Evolutionary conservation across 2,329 filamentous ascomycete species (phyloP).

Genomic region (Coniella lustricola): DNA sequence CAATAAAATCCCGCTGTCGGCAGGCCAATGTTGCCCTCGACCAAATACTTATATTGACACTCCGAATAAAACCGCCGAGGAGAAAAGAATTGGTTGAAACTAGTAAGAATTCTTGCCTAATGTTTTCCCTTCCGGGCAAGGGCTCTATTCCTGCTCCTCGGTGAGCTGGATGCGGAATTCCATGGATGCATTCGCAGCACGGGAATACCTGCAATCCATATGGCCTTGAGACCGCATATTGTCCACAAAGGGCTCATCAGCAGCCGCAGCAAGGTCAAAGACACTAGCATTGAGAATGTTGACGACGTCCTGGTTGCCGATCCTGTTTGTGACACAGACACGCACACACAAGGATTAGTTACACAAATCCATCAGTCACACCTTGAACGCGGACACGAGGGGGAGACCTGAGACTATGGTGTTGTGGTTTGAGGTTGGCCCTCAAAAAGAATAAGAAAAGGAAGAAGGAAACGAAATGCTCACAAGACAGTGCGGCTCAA

Average conservation of each 20-base stretch:
- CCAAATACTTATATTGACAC: too few relatives aligned
- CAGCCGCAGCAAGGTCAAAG: not conserved
- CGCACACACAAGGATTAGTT: not conserved
- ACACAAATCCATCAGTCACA: not conserved
- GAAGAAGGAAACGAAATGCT: not conserved
- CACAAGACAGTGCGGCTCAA: conserved; percentile 1
- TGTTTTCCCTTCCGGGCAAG: too few relatives aligned
- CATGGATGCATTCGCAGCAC: not conserved
- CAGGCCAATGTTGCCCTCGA: too few relatives aligned
- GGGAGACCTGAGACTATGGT: too few relatives aligned
- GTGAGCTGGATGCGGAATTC: conserved; percentile 3
- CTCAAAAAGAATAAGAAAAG: too few relatives aligned
- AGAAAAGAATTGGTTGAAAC: too few relatives aligned
- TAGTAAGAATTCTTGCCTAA: too few relatives aligned
- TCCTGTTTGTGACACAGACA: not conserved
- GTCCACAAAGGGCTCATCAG: conserved; percentile 5
- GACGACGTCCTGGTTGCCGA: conserved; percentile 9
- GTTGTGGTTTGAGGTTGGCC: too few relatives aligned
- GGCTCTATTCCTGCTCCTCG: not conserved
- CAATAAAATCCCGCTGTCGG: not conserved
- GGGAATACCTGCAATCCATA: conserved; percentile 5
- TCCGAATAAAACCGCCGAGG: too few relatives aligned
- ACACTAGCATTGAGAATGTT: conserved; percentile 4
- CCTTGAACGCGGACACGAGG: not conserved
- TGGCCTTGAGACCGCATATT: conserved; percentile 2